Conservation (phyloP, 73 alveolate species). For the Tetrahymena borealis region DNA sequence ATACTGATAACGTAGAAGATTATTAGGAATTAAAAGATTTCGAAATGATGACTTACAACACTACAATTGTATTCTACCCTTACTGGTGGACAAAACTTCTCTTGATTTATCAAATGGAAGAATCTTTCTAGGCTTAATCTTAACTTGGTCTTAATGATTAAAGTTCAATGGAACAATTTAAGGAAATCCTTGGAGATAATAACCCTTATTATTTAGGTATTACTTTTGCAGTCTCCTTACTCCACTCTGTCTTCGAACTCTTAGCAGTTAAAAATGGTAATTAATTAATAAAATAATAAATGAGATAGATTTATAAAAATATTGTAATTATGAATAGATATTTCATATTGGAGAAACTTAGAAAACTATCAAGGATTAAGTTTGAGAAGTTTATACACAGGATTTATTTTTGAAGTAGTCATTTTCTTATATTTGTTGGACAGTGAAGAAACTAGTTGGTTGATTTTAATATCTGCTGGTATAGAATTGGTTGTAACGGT, state of each 20-base stretch:
- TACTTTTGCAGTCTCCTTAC: constrained; percentile 70
- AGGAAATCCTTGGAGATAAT: constrained; percentile 72
- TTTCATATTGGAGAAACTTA: constrained; percentile 60
- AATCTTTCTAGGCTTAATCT: constrained; percentile 2
- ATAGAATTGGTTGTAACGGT: constrained; percentile 51
- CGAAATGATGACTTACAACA: too few species aligned
- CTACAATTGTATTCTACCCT: constrained; percentile 38
- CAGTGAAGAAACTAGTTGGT: constrained; percentile 58
- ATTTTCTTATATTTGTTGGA: constrained; percentile 67
- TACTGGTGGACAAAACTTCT: constrained; percentile 37
- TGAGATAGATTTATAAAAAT: too few species aligned
- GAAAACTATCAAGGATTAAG: constrained; percentile 65
- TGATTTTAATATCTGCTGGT: constrained; percentile 50
- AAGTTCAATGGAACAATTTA: constrained; percentile 54
- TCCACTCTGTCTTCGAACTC: constrained; percentile 85
- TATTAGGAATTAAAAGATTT: background rate
- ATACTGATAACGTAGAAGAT: background rate
- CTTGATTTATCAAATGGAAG: constrained; percentile 44
- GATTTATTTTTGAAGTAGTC: constrained; percentile 37
- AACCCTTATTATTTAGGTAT: constrained; percentile 64
- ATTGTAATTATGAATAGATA: constrained; percentile 13
- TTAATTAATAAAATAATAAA: too few species aligned
- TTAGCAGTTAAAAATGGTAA: constrained; percentile 72
- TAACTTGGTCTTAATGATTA: constrained; percentile 53
- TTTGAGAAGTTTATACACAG: constrained; percentile 45